Evolutionary conservation across 305 asterid genomes (phyloP).

Genomic region (Solanum hybrid): DNA sequence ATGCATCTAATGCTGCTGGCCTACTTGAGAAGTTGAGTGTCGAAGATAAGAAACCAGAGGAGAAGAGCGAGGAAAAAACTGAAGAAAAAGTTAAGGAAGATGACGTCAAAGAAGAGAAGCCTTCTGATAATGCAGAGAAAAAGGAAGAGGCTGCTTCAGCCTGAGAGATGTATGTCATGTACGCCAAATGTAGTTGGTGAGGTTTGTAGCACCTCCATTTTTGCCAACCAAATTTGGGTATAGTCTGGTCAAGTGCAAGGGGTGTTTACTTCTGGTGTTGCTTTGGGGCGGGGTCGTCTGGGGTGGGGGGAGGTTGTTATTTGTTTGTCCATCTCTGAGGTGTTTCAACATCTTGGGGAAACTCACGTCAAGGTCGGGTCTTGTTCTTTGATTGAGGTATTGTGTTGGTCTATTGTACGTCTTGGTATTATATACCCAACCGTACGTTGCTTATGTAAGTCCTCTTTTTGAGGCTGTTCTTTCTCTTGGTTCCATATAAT

Average conservation of each 20-base stretch:
- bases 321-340: neutral
- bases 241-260: slow-evolving; percentile 8
- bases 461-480: neutral
- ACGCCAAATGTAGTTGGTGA: neutral
- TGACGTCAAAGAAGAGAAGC: slow-evolving; percentile 17
- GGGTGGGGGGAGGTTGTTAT: neutral
- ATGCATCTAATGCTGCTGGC: slow-evolving; percentile 36
- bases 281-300: neutral
- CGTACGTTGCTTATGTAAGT: neutral
- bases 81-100: slow-evolving; percentile 18
- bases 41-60: slow-evolving; percentile 23
- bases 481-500: neutral
- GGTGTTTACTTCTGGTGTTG: neutral
- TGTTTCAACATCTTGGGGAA: neutral
- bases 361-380: neutral
- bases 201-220: neutral
- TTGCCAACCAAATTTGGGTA: slow-evolving; percentile 6
- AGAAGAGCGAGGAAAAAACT: slow-evolving; percentile 7
- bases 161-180: slow-evolving; percentile 8
- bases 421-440: neutral
- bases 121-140: slow-evolving; percentile 15
- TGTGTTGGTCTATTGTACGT: neutral
- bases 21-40: slow-evolving; percentile 44
- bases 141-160: slow-evolving; percentile 19
- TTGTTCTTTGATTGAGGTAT: neutral